Evolutionary conservation across 148 eudicot species (phyloP).

Genomic region (Arbutus unedo): DNA sequence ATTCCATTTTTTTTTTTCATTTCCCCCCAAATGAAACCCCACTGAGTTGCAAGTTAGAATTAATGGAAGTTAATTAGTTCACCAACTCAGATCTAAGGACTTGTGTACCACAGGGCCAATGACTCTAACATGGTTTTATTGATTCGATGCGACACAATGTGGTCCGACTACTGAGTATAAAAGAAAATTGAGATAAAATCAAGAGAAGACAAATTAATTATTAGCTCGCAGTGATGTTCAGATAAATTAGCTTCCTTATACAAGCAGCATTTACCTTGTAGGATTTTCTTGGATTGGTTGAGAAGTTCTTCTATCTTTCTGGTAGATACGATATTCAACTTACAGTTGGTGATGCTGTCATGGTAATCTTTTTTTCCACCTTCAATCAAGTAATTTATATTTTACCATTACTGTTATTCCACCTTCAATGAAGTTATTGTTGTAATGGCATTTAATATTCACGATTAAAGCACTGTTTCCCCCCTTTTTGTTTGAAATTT

Average conservation of each 20-base stretch:
- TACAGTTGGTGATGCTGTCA: constrained; percentile 8
- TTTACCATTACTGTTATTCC: neutral
- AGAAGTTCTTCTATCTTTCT: constrained; percentile 83
- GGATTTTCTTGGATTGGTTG: constrained; percentile 97
- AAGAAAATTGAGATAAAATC: neutral
- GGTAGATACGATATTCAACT: constrained; percentile 35
- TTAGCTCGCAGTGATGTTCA: neutral
- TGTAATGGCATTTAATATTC: neutral
- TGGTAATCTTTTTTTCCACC: neutral
- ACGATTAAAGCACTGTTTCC: neutral
- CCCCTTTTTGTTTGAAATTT: neutral
- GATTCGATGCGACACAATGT: neutral
- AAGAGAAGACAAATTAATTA: neutral
- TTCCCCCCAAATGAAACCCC: neutral
- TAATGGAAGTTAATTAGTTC: neutral
- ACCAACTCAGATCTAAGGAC: neutral
- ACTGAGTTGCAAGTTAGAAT: neutral
- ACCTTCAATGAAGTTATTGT: neutral
- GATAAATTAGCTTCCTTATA: neutral
- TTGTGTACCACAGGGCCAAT: neutral
- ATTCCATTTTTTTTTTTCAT: neutral
- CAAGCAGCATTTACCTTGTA: constrained; percentile 32
- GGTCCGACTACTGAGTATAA: neutral
- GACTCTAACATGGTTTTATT: neutral
- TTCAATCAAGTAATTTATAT: neutral